Base-by-base conservation (phyloP, 1,284 basidiomycete genomes). In the Leccinum ponderosum region DNA sequence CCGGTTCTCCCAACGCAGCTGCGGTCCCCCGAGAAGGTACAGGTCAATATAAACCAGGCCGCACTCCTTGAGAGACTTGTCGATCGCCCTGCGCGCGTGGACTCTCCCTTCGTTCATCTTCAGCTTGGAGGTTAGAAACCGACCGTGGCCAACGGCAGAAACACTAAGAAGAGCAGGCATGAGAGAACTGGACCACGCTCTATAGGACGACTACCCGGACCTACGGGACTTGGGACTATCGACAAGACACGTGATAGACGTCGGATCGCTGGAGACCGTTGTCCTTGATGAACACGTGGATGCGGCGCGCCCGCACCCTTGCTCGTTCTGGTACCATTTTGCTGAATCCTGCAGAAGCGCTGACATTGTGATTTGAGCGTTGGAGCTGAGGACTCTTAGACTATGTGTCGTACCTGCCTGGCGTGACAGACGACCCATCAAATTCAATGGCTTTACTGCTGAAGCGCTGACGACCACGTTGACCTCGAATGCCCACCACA, bases 251-350 rank as follows among this genome's bases (percentile, higher is more conserved):
- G 11, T 37, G 6, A 37, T 35, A 29, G 29, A 29, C 29, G 29
- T 29, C 29, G 82, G 52, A 60, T 33, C 42, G 47, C 14, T 59
- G 80, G 9, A 80, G 78, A 53, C 73, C 71, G 15, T 79, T 73
- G 48, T 72, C 73, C 55, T 74, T 70, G 71, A 84, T 81, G 71
- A 84, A 90, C 65, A 85, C 82, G 54, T 75, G 75, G 68, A 91
- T 84, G 29, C 29, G 15, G 86, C 88, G 42, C 77, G 72, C 7
- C 88, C 87, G 60, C 83, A 84, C 63, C 86, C 81, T 47, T 73
- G 76, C 70, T 91, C 89, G 72, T 90, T 90, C 68, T 87, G 81
- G 69, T 90, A 91, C 88, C 57, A 44, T 4, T 68, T 54, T 8
- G 62, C 52, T 0, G 62, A 60, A 29, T 58, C 55, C 66, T 63